Evolutionary conservation across 768 basidiomycete species (phyloP).

Genomic region (Cyclocybe cylindracea): DNA sequence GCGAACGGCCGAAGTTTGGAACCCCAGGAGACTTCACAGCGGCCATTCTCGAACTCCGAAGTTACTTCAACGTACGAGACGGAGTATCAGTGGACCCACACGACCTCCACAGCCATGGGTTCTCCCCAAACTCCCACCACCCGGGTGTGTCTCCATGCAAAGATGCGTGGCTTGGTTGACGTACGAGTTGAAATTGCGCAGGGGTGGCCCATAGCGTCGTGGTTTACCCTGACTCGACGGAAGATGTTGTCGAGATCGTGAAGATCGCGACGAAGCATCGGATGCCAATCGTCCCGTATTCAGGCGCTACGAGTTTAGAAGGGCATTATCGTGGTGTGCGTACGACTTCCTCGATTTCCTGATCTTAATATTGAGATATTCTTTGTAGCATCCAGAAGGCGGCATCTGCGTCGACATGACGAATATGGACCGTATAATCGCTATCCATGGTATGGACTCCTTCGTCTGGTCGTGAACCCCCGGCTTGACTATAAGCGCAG

Average conservation of each 20-base stretch:
- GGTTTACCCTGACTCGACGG: constrained; percentile 67
- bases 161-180: background rate
- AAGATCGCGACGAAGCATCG: constrained; percentile 71
- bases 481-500: constrained; percentile 28
- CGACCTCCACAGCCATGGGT: constrained; percentile 55
- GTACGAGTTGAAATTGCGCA: constrained; percentile 15
- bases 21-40: constrained; percentile 50
- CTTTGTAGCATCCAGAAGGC: constrained; percentile 40
- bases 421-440: constrained; percentile 76
- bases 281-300: constrained; percentile 79
- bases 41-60: constrained; percentile 52
- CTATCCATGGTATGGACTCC: constrained; percentile 57
- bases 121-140: constrained; percentile 52
- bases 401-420: constrained; percentile 84
- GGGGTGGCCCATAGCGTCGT: constrained; percentile 56
- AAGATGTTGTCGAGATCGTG: constrained; percentile 81
- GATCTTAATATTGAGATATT: background rate
- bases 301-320: constrained; percentile 82
- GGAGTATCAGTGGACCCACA: constrained; percentile 51
- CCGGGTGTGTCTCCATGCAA: constrained; percentile 37
- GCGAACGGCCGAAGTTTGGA: constrained; percentile 40
- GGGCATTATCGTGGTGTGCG: constrained; percentile 71
- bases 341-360: constrained; percentile 3
- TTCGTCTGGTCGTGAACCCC: background rate
- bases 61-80: constrained; percentile 35